Evolutionary conservation across 441 rosid genomes (phyloP).

Genomic region (Pelargonium fulgidum): DNA sequence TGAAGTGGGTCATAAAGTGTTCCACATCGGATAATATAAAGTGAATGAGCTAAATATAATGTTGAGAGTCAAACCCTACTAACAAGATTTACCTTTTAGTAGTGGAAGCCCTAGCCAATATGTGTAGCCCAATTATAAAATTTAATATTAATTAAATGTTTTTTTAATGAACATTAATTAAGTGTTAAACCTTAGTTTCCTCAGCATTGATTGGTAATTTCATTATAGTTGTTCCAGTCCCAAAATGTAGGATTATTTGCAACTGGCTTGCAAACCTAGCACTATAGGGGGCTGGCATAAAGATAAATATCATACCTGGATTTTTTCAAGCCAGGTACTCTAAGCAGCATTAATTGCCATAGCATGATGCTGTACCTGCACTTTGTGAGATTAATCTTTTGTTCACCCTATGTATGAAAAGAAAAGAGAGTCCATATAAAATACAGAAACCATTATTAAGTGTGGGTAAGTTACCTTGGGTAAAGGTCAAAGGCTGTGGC

Average conservation of each 20-base stretch:
- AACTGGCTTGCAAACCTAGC: neutral
- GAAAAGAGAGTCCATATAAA: neutral
- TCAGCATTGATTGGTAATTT: neutral
- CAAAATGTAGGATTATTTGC: neutral
- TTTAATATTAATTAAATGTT: too few relatives aligned
- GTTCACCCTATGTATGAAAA: neutral
- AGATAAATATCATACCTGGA: neutral
- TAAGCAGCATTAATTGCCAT: neutral
- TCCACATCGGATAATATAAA: too few relatives aligned
- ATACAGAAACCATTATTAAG: neutral
- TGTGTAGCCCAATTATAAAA: too few relatives aligned
- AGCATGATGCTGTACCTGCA: neutral
- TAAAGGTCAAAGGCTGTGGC: neutral
- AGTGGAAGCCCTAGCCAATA: too few relatives aligned
- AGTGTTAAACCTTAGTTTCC: neutral
- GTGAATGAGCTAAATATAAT: too few relatives aligned
- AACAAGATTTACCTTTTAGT: too few relatives aligned
- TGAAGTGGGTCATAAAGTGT: too few relatives aligned
- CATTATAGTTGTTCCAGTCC: neutral
- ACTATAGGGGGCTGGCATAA: neutral
- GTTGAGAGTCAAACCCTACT: too few relatives aligned
- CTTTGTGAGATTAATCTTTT: neutral
- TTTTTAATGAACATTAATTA: too few relatives aligned
- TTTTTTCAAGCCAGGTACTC: neutral
- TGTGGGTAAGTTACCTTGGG: neutral